Conservation (phyloP, 768 basidiomycete species). For the Pleurotus cornucopiae region DNA sequence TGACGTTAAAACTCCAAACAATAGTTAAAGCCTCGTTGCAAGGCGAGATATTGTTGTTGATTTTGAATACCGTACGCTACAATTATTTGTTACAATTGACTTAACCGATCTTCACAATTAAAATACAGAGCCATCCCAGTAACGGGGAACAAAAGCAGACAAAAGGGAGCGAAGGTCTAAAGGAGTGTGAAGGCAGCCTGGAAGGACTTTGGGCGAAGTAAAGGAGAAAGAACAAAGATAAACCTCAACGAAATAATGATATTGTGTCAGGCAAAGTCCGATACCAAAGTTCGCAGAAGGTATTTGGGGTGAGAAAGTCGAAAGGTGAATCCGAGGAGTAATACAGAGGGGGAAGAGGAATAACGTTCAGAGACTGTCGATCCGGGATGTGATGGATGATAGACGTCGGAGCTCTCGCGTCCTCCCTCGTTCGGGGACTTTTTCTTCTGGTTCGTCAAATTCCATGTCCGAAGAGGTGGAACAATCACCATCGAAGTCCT, state of each 20-base stretch:
- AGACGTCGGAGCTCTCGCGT: constrained; percentile 35
- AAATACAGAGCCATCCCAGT: neutral
- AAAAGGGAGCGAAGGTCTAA: constrained; percentile 11
- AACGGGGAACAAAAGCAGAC: neutral
- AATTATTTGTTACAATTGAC: constrained; percentile 4
- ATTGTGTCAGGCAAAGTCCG: constrained; percentile 9
- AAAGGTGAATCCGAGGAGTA: neutral
- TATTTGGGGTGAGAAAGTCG: neutral
- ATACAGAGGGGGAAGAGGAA: neutral
- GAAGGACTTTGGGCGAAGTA: constrained; percentile 5
- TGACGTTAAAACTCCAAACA: neutral
- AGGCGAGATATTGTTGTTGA: neutral
- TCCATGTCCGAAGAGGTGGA: constrained; percentile 33
- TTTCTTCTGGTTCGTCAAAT: constrained; percentile 28
- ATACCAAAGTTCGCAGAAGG: constrained; percentile 7
- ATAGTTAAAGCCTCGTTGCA: constrained; percentile 2
- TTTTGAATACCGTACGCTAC: neutral
- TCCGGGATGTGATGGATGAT: constrained; percentile 25
- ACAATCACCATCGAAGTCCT: constrained; percentile 26
- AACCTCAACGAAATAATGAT: constrained; percentile 10
- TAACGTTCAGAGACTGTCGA: constrained; percentile 16
- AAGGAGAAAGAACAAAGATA: constrained; percentile 17
- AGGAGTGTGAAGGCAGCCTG: constrained; percentile 7
- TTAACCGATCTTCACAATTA: neutral
- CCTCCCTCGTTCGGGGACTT: constrained; percentile 35